Percentiles rank a stretch among this genome's conserved stretches.
phyloP scores from a whole-genome alignment of 2,329 filamentous ascomycete genomes.

The Colletotrichum godetiae region DNA sequence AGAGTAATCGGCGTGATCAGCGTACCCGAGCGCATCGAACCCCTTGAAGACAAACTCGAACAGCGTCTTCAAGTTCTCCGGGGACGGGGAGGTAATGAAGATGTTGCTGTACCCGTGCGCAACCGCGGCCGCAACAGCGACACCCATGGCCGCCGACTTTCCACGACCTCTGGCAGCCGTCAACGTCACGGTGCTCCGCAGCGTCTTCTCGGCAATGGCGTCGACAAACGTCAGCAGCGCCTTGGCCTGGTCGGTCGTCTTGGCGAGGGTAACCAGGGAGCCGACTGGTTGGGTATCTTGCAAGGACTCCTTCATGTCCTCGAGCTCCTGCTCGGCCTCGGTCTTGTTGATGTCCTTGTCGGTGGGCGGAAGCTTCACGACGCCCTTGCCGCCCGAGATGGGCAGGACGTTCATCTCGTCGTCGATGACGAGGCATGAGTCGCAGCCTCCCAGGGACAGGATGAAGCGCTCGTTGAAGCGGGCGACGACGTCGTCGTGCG shows the following conservation, averaged over 20 bases:
- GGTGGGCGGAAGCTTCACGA: slow-evolving; percentile 82
- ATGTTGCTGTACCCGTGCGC: slow-evolving; percentile 99
- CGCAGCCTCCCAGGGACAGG: slow-evolving; percentile 92
- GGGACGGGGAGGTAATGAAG: slow-evolving; percentile 97
- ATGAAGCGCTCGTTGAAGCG: slow-evolving; percentile 99
- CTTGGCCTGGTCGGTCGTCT: slow-evolving; percentile 95
- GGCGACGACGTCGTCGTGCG: slow-evolving; percentile 92
- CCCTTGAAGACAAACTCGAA: slow-evolving; percentile 99
- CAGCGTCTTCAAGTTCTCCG: slow-evolving; percentile 97
- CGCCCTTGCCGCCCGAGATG: slow-evolving; percentile 93
- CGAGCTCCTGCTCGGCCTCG: slow-evolving; percentile 79
- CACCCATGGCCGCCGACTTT: slow-evolving; percentile 95
- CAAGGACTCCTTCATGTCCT: slow-evolving; percentile 87
- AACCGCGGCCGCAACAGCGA: slow-evolving; percentile 92
- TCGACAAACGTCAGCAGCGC: slow-evolving; percentile 97
- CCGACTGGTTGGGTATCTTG: slow-evolving; percentile 89
- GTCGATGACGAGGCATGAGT: slow-evolving; percentile 94
- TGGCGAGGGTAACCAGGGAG: slow-evolving; percentile 83
- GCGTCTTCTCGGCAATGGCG: slow-evolving; percentile 94
- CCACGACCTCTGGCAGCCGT: slow-evolving; percentile 95
- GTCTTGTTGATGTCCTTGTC: slow-evolving; percentile 80
- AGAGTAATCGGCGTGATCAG: slow-evolving; percentile 96
- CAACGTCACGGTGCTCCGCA: slow-evolving; percentile 91
- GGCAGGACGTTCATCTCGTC: slow-evolving; percentile 98
- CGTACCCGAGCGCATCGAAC: slow-evolving; percentile 92